Percentiles rank a stretch among this genome's conserved stretches.
These are phyloP conservation scores for Polytrichum formosum DNA, from an alignment of 225 moss, liverwort and hornwort genomes.

Conservation along the genomic window DNA sequence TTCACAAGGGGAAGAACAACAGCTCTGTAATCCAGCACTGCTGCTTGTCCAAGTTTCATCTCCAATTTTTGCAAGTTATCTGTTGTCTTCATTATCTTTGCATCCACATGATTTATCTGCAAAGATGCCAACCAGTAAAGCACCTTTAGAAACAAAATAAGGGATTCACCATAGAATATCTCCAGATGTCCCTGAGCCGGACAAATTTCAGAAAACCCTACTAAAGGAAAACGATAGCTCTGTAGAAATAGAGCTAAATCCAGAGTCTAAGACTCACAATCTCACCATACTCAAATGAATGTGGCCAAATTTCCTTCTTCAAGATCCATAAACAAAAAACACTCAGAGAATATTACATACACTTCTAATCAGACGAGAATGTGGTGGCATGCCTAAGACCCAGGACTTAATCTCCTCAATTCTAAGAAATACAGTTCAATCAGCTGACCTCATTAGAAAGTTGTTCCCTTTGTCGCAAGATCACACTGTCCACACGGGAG, in stretches of 20 bases:
- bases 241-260: no score
- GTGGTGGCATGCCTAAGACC: no score
- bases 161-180: slow-evolving; percentile 4
- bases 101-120: slow-evolving; percentile 37
- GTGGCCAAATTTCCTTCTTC: no score
- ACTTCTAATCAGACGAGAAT: no score
- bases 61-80: slow-evolving; percentile 39
- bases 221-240: no score
- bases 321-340: no score
- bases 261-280: no score
- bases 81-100: slow-evolving; percentile 37
- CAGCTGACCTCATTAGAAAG: slow-evolving; percentile 31
- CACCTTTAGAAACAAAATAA: no score
- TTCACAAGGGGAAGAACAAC: slow-evolving; percentile 46
- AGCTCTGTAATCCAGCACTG: slow-evolving; percentile 41
- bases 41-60: slow-evolving; percentile 34
- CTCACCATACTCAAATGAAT: background rate
- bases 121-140: slow-evolving; percentile 4
- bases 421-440: background rate
- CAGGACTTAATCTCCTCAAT: no score
- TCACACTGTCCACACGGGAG: slow-evolving; percentile 28
- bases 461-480: slow-evolving; percentile 29
- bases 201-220: no score
- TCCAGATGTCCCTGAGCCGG: slow-evolving; percentile 4
- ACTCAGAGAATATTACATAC: no score